Evolutionary conservation across 768 basidiomycete species (phyloP).

Genomic region (Daedaleopsis nitida): DNA sequence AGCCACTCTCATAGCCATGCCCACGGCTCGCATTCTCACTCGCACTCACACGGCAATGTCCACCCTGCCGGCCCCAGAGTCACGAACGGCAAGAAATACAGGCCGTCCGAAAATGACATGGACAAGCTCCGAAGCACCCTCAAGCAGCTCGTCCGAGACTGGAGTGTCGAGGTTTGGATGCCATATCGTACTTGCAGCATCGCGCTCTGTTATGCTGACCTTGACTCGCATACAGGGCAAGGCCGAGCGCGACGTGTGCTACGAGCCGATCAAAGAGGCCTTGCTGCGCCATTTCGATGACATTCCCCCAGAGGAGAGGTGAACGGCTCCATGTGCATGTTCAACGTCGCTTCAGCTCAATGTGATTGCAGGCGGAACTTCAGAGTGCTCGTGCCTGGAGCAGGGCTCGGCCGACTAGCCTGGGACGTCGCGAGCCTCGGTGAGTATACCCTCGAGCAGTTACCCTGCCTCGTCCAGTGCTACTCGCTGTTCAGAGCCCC

Average conservation of each 20-base stretch:
- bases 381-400: constrained; percentile 86
- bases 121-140: constrained; percentile 91
- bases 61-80: constrained; percentile 23
- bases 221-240: constrained; percentile 53
- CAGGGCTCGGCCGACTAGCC: constrained; percentile 85
- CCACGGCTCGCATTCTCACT: constrained; percentile 23
- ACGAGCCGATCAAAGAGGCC: constrained; percentile 79
- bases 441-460: too few species aligned
- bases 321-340: not conserved
- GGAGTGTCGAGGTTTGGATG: constrained; percentile 76
- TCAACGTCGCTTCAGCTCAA: not conserved
- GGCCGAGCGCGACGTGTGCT: constrained; percentile 75
- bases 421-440: constrained; percentile 86
- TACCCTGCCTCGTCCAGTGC: too few species aligned
- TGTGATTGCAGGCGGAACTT: constrained; percentile 46
- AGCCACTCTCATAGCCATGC: constrained; percentile 37
- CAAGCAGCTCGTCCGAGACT: constrained; percentile 92
- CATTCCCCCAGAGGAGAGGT: constrained; percentile 58
- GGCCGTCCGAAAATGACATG: constrained; percentile 74
- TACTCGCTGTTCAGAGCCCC: too few species aligned
- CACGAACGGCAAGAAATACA: constrained; percentile 35
- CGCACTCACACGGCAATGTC: constrained; percentile 33
- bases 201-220: not conserved
- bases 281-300: constrained; percentile 65
- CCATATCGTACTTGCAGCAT: not conserved